Evolutionary conservation across 768 basidiomycete species (phyloP).

Genomic region (Clavaria fumosa): DNA sequence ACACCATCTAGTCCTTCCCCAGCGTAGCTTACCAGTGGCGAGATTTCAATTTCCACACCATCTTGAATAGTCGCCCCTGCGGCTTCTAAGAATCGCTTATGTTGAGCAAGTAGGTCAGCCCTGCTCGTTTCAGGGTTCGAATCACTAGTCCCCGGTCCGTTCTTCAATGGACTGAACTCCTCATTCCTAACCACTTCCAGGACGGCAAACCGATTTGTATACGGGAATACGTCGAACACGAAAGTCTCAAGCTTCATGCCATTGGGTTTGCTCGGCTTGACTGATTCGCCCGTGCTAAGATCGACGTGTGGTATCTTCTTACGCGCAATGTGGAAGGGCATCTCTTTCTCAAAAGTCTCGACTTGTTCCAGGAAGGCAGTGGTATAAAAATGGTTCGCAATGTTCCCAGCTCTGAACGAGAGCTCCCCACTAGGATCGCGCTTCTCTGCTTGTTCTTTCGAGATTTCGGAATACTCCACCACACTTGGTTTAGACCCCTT

Average conservation of each 20-base stretch:
- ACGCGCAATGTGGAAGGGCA: slow-evolving; percentile 94
- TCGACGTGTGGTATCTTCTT: slow-evolving; percentile 91
- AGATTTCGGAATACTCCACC: slow-evolving; percentile 95
- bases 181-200: slow-evolving; percentile 78
- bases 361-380: slow-evolving; percentile 66
- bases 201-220: slow-evolving; percentile 67
- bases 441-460: slow-evolving; percentile 69
- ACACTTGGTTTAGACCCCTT: slow-evolving; percentile 78
- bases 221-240: slow-evolving; percentile 98
- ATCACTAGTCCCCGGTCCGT: slow-evolving; percentile 81
- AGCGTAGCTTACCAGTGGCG: slow-evolving; percentile 76
- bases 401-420: slow-evolving; percentile 88
- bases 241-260: slow-evolving; percentile 99
- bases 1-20: slow-evolving; percentile 79
- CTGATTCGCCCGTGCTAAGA: slow-evolving; percentile 41
- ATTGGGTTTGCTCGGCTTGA: slow-evolving; percentile 85
- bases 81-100: slow-evolving; percentile 63
- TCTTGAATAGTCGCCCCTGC: slow-evolving; percentile 65
- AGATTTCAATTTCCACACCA: slow-evolving; percentile 79
- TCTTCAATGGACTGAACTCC: slow-evolving; percentile 96
- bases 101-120: slow-evolving; percentile 77
- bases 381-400: slow-evolving; percentile 97
- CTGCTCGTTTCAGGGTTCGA: slow-evolving; percentile 89
- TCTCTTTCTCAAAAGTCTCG: slow-evolving; percentile 67
- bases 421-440: slow-evolving; percentile 64